phyloP scores from a whole-genome alignment of 2,329 filamentous ascomycete species.

The Scleromitrula shiraiana region DNA sequence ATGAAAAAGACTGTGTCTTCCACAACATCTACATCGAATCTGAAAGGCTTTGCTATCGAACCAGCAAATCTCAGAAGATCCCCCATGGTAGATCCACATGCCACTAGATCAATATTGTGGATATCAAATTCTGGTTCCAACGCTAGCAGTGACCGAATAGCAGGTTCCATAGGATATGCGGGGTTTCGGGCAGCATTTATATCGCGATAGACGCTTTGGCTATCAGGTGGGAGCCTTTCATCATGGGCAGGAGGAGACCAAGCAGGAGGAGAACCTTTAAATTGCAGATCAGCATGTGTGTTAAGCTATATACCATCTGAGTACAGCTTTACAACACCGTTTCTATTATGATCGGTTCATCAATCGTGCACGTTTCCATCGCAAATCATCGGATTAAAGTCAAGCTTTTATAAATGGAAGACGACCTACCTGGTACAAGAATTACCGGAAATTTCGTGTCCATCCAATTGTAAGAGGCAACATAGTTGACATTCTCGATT shows the following conservation, averaged over 20 bases:
- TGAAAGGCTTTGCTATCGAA: constrained; percentile 40
- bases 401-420: neutral
- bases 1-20: constrained; percentile 54
- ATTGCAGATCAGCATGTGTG: neutral
- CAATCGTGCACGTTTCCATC: neutral
- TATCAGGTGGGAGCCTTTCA: constrained; percentile 35
- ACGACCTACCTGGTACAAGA: constrained; percentile 36
- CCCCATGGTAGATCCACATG: constrained; percentile 52
- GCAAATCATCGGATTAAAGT: neutral
- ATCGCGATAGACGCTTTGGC: constrained; percentile 34
- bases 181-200: constrained; percentile 36
- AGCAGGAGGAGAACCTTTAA: constrained; percentile 39
- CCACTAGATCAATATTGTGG: constrained; percentile 44
- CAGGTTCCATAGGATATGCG: constrained; percentile 34
- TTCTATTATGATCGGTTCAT: too few species aligned
- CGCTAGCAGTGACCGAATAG: constrained; percentile 33
- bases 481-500: constrained; percentile 35
- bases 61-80: constrained; percentile 50
- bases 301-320: neutral
- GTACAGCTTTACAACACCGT: too few species aligned
- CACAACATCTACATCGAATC: constrained; percentile 50
- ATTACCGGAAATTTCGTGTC: constrained; percentile 32
- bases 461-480: constrained; percentile 47
- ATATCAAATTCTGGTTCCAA: constrained; percentile 31
- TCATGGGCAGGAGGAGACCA: constrained; percentile 39